Percentiles rank a stretch among this genome's conserved stretches.
phyloP scores from a whole-genome alignment of 371 early-diverging fungal species.

The Mortierella sp. region DNA sequence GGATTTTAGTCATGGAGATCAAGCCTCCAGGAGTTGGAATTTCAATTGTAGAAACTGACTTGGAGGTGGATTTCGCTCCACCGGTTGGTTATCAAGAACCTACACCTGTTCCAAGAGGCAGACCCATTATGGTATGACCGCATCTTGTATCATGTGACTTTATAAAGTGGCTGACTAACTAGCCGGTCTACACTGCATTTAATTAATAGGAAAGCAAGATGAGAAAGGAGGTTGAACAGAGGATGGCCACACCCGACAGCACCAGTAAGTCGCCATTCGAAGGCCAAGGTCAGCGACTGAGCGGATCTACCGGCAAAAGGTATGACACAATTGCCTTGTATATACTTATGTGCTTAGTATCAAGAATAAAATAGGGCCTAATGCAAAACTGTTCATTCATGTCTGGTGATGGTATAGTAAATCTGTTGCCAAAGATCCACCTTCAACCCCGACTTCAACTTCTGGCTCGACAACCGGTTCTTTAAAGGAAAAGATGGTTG shows the following conservation, averaged over 20 bases:
- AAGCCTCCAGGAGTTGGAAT: slow-evolving; percentile 90
- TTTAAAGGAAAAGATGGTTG: slow-evolving; percentile 38
- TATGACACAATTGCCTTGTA: not conserved
- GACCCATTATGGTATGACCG: slow-evolving; percentile 60
- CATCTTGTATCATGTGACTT: not conserved
- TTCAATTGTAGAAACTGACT: slow-evolving; percentile 98
- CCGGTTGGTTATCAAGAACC: slow-evolving; percentile 99
- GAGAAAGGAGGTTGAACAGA: slow-evolving; percentile 62
- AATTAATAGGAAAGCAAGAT: slow-evolving; percentile 61
- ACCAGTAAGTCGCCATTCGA: slow-evolving; percentile 49
- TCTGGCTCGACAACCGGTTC: not conserved
- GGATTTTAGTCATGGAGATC: slow-evolving; percentile 94
- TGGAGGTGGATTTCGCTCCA: slow-evolving; percentile 98
- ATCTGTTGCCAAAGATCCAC: slow-evolving; percentile 12
- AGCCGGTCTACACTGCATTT: not conserved
- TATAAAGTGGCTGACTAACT: not conserved
- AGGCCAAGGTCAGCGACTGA: slow-evolving; percentile 57
- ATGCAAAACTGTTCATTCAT: too few species aligned
- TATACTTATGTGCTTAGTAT: not conserved
- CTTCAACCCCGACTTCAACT: slow-evolving; percentile 5
- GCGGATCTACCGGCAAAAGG: slow-evolving; percentile 21
- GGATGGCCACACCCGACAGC: slow-evolving; percentile 59
- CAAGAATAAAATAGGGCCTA: not conserved
- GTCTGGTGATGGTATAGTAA: slow-evolving; percentile 18
- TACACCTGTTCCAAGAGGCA: slow-evolving; percentile 57